A percentile compares a stretch with the other conserved stretches of the same genome.
phyloP scores from a whole-genome alignment of 352 stramenopile species.

The Peronospora belbahrii region DNA sequence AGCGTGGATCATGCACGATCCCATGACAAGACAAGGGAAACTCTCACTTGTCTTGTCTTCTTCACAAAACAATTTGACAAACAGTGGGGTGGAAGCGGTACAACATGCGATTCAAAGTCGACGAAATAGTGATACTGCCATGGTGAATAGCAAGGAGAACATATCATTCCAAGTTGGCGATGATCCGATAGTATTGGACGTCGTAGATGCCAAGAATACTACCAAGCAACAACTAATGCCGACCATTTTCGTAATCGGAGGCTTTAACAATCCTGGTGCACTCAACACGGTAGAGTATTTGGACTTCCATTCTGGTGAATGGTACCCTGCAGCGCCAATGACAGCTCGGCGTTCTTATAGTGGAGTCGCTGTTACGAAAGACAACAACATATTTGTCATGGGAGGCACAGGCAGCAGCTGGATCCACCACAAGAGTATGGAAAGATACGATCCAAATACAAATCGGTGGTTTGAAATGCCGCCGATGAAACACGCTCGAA shows the following conservation, averaged over 20 bases:
- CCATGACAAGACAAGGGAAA: slow-evolving; percentile 25
- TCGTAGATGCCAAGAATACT: neutral
- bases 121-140: slow-evolving; percentile 23
- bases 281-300: slow-evolving; percentile 57
- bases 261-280: slow-evolving; percentile 50
- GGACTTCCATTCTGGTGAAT: slow-evolving; percentile 54
- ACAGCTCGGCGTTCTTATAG: slow-evolving; percentile 52
- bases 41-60: slow-evolving; percentile 10
- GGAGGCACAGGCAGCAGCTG: slow-evolving; percentile 51
- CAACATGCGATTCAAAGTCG: slow-evolving; percentile 3
- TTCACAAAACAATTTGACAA: neutral
- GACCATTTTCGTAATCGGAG: slow-evolving; percentile 63
- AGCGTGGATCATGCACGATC: slow-evolving; percentile 47
- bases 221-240: slow-evolving; percentile 27
- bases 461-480: slow-evolving; percentile 46
- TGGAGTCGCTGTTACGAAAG: slow-evolving; percentile 37
- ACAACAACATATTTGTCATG: slow-evolving; percentile 52
- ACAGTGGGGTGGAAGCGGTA: neutral
- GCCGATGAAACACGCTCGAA: slow-evolving; percentile 49
- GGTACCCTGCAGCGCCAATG: slow-evolving; percentile 47
- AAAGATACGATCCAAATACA: slow-evolving; percentile 43
- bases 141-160: slow-evolving; percentile 38
- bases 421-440: slow-evolving; percentile 47
- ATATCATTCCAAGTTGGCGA: slow-evolving; percentile 1
- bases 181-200: slow-evolving; percentile 1